Base-by-base conservation (phyloP, 495 filamentous ascomycete genomes). In the Penicillium longicatenatum region DNA sequence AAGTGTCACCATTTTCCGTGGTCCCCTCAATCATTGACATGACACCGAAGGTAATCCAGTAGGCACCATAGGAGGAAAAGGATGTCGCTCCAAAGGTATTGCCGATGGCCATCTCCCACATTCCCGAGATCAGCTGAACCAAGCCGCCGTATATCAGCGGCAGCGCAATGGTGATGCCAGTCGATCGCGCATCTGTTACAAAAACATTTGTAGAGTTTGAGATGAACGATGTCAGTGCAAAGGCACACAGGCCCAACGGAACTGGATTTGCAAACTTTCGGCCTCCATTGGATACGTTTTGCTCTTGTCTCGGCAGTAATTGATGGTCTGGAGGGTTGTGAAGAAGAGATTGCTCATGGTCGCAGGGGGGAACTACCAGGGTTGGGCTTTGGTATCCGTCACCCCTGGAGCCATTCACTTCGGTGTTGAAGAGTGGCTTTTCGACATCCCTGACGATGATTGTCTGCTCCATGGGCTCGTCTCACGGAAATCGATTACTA, bases 61-160 rank as follows among this genome's bases (percentile, higher is more conserved):
- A 96, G 54, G 91, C 92, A 48, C 92, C 92, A 69, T 90, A 96
- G 0, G 92, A 96, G 5, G 89, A 91, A 50, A 96, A 84, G 4
- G 92, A 90, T n/a, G 91, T 96, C 20, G 91, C 92, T 81, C 89
- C 91, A 54, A 97, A 96, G 14, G 92, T 94, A 78, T 92, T 95
- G 54, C 90, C 92, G 4, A 90, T 82, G 22, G 90, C 91, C 89
- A 94, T 93, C 79, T 95, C 92, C 92, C 92, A 94, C 90, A 96
- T 95, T 75, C 92, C 92, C 55, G 90, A 90, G 19, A 92, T 73
- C 16, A 96, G 75, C 74, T 96, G 92, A 52, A 91, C 83, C 24
- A 95, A 76, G 54, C 92, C 92, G 63, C 88, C 87, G 61, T 90
- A 91, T 20, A 79, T 85, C 61, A 84, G 85, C 10, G 87, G 86